Evolutionary conservation across 1,284 basidiomycete species (phyloP).

Genomic region (Marasmius tenuissimus): DNA sequence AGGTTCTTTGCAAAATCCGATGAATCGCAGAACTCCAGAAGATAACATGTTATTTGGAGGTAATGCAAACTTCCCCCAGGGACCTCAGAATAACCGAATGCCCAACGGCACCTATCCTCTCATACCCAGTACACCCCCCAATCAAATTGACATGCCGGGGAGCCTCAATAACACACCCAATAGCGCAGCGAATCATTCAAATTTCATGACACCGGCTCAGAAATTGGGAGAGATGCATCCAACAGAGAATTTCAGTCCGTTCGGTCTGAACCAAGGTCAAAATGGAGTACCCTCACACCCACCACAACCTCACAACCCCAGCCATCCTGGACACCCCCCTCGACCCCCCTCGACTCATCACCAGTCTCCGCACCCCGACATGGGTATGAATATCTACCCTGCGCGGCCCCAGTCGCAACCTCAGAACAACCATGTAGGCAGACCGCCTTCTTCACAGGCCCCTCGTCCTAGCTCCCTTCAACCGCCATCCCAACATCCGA

Average conservation of each 20-base stretch:
- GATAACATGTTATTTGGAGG: slow-evolving; percentile 40
- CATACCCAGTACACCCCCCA: slow-evolving; percentile 43
- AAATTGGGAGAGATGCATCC: slow-evolving; percentile 51
- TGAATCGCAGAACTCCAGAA: slow-evolving; percentile 45
- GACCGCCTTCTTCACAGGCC: background rate
- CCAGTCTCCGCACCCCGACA: slow-evolving; percentile 39
- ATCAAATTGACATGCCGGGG: slow-evolving; percentile 38
- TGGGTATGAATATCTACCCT: slow-evolving; percentile 35
- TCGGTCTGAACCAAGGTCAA: slow-evolving; percentile 31
- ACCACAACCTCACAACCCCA: slow-evolving; percentile 38
- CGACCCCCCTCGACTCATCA: slow-evolving; percentile 27
- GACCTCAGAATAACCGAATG: slow-evolving; percentile 37
- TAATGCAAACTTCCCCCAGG: slow-evolving; percentile 39
- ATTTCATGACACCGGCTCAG: slow-evolving; percentile 60
- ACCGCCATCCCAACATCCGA: background rate
- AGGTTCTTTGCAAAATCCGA: slow-evolving; percentile 43
- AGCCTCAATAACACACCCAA: slow-evolving; percentile 26
- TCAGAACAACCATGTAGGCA: slow-evolving; percentile 27
- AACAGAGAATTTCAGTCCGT: slow-evolving; percentile 31
- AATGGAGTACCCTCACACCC: slow-evolving; percentile 38
- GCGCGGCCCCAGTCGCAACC: slow-evolving; percentile 53
- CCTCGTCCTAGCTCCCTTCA: slow-evolving; percentile 1
- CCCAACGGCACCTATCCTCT: slow-evolving; percentile 40
- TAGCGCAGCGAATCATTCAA: slow-evolving; percentile 35
- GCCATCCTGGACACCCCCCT: slow-evolving; percentile 27